phyloP scores from a whole-genome alignment of 2,329 filamentous ascomycete genomes.

The Fusarium albosuccineum region DNA sequence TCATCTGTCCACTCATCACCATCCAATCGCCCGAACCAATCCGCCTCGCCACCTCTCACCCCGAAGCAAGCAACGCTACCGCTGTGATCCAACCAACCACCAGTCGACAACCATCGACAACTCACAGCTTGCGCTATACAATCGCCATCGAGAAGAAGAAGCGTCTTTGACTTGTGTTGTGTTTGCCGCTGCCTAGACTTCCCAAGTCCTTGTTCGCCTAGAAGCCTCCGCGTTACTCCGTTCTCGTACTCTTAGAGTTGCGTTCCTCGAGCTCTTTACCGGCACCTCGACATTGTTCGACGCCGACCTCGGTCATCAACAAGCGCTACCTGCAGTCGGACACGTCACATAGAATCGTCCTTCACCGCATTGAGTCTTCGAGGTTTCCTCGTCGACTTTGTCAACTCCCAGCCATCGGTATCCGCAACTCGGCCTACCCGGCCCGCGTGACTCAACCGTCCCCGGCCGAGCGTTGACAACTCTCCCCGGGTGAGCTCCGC shows the following conservation, averaged over 20 bases:
- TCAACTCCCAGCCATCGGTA: conserved; percentile 22
- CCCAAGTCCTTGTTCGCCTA: conserved; percentile 34
- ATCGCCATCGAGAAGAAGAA: conserved; percentile 51
- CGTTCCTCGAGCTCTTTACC: conserved; percentile 15
- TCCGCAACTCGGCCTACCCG: conserved; percentile 33
- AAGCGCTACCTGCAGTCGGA: conserved; percentile 18
- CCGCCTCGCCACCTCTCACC: conserved; percentile 43
- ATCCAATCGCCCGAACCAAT: conserved; percentile 34
- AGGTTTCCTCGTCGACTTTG: conserved; percentile 39
- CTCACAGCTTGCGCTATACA: conserved; percentile 35
- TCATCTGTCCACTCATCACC: conserved; percentile 28
- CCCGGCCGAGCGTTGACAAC: conserved; percentile 41
- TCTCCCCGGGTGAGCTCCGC: conserved; percentile 48
- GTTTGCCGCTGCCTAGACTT: conserved; percentile 36
- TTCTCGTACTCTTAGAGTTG: conserved; percentile 22
- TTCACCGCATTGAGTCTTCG: conserved; percentile 44
- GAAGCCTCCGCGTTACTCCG: conserved; percentile 28
- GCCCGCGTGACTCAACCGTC: conserved; percentile 43
- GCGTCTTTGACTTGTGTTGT: conserved; percentile 43
- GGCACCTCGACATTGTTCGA: conserved; percentile 11
- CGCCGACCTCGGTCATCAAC: conserved; percentile 29
- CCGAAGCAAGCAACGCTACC: conserved; percentile 43
- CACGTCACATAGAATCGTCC: conserved; percentile 28
- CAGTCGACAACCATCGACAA: conserved; percentile 30
- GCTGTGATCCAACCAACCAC: conserved; percentile 39